phyloP scores from a whole-genome alignment of 2,329 filamentous ascomycete genomes.

The Taxawa tesnikishii region DNA sequence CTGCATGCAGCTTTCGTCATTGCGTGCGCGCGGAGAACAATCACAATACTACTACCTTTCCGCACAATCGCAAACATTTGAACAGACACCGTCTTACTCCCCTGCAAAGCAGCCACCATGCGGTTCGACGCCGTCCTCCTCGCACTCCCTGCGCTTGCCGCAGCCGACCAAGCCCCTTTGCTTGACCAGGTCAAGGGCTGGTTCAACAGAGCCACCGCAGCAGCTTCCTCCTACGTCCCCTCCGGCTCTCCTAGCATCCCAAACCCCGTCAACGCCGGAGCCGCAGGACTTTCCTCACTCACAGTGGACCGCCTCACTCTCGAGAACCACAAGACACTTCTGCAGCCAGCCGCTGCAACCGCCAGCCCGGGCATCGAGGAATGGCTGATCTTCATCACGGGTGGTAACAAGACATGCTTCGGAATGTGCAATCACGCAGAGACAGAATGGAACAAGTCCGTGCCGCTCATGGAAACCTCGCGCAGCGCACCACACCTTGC shows the following conservation, averaged over 20 bases:
- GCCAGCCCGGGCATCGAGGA: conserved; percentile 52
- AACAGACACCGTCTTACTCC: too few relatives aligned
- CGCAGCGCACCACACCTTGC: conserved; percentile 55
- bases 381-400: conserved; percentile 64
- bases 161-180: conserved; percentile 45
- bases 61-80: too few relatives aligned
- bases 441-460: conserved; percentile 41
- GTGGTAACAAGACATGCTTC: conserved; percentile 67
- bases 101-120: too few relatives aligned
- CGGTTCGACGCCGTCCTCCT: conserved; percentile 41
- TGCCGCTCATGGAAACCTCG: conserved; percentile 43
- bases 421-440: conserved; percentile 56
- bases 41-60: too few relatives aligned
- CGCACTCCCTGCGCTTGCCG: conserved; percentile 36
- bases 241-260: conserved; percentile 22
- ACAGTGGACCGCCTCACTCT: conserved; percentile 50
- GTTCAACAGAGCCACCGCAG: conserved; percentile 42
- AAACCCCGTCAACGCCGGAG: conserved; percentile 34
- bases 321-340: conserved; percentile 57
- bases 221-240: conserved; percentile 40
- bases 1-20: too few relatives aligned
- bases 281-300: conserved; percentile 38
- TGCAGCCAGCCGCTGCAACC: conserved; percentile 49
- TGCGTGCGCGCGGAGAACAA: too few relatives aligned
- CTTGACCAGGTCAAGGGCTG: conserved; percentile 47